Base-by-base conservation (phyloP, 495 filamentous ascomycete species). In the Aspergillus olivimuriae region DNA sequence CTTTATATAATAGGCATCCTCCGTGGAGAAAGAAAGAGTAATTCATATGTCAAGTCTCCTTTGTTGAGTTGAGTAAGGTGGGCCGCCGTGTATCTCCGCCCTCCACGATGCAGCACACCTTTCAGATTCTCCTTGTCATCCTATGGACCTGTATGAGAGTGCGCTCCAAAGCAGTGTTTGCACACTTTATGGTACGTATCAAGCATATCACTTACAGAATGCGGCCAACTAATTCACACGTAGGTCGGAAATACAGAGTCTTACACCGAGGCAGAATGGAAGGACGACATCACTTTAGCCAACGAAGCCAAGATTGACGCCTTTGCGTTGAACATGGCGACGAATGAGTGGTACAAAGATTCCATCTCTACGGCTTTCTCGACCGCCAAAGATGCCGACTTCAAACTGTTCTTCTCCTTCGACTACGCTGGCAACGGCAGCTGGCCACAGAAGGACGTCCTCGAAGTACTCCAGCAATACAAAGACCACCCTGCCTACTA, bases 271-370 rank as follows among this genome's bases (percentile, higher is more conserved):
- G 6, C 17, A 2, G 69, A 80, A 34, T 86, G 80, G 75, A 50
- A 63, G 18, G 59, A 62, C 8, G 81, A 87, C 40, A 79, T 87
- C 31, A 52, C 48, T 4, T 54, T 70, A 3, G 84, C 83, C 5
- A 69, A 77, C 44, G 67, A 69, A 4, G 70, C 76, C 0, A 69
- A 75, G 19, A 84, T 88, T 39, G 83, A 88, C 53, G 84, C 77
- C 1, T 88, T 88, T 52, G 82, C 77, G 0, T 53, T 87, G n/a
- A 86, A 88, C 44, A 74, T 85, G 34, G 83, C 72, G 0, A 63
- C 70, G 1, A 61, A 47, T 1, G 75, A 81, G 39, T 47, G 53
- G 0, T 70, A 60, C 52, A 74, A 68, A 6, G 45, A 41, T 2
- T 70, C 75, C 43, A 45, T 81, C 1, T 34, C 60, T 0, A 45